A percentile compares a stretch with the other conserved stretches of the same genome.
These are phyloP conservation scores for Peniophora sp. DNA, from an alignment of 1,284 basidiomycete species.

Conservation along the genomic window DNA sequence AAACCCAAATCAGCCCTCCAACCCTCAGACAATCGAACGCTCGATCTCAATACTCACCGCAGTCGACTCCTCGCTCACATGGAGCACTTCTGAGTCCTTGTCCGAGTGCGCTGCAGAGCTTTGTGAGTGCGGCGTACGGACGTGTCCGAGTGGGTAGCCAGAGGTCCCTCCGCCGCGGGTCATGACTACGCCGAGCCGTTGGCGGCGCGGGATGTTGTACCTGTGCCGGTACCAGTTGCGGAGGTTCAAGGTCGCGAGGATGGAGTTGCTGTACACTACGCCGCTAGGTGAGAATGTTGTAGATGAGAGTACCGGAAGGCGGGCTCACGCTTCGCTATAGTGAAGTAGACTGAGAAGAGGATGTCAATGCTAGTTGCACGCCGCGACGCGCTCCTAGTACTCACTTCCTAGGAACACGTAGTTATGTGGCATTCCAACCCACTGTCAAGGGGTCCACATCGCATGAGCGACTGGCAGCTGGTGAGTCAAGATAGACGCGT, in stretches of 20 bases:
- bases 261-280: slow-evolving; percentile 17
- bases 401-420: slow-evolving; percentile 14
- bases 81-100: too few relatives aligned
- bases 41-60: too few relatives aligned
- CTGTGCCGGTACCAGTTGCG: slow-evolving; percentile 5
- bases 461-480: neutral
- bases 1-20: too few relatives aligned
- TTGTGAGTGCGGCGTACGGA: too few relatives aligned
- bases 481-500: slow-evolving; percentile 1
- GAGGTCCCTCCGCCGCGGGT: neutral
- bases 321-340: slow-evolving; percentile 18
- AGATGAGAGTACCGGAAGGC: too few relatives aligned
- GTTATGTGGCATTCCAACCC: slow-evolving; percentile 16
- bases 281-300: neutral
- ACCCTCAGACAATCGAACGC: too few relatives aligned
- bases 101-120: too few relatives aligned
- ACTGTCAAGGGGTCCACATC: slow-evolving; percentile 7
- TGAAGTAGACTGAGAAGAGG: slow-evolving; percentile 10
- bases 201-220: neutral
- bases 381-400: too few relatives aligned
- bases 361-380: too few relatives aligned
- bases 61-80: too few relatives aligned
- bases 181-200: neutral
- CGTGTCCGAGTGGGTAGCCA: too few relatives aligned
- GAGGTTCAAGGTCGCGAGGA: slow-evolving; percentile 15